Evolutionary conservation across 2,329 filamentous ascomycete species (phyloP).

Genomic region (Pseudogymnoascus sp.): DNA sequence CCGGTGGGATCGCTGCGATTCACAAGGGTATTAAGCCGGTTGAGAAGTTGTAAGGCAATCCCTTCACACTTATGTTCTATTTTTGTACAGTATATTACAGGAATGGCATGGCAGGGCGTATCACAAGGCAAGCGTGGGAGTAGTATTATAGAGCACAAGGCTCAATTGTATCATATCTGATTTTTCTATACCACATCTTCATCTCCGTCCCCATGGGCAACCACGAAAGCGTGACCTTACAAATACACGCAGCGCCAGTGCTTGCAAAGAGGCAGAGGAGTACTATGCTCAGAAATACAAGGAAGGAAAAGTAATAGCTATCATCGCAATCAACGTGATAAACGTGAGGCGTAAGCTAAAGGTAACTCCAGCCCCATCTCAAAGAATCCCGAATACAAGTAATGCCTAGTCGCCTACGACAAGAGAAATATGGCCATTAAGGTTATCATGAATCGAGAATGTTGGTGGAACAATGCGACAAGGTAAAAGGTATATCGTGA

Average conservation of each 20-base stretch:
- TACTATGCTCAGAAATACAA: slow-evolving; percentile 26
- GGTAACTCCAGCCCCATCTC: slow-evolving; percentile 29
- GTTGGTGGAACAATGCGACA: slow-evolving; percentile 22
- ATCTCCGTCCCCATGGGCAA: slow-evolving; percentile 14
- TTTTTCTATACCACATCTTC: slow-evolving; percentile 27
- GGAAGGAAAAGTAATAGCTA: slow-evolving; percentile 26
- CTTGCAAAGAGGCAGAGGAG: slow-evolving; percentile 25
- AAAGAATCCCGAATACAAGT: slow-evolving; percentile 25
- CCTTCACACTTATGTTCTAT: slow-evolving; percentile 4
- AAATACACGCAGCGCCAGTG: slow-evolving; percentile 33
- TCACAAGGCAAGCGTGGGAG: slow-evolving; percentile 5
- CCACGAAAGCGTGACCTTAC: slow-evolving; percentile 22
- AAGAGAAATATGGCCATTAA: slow-evolving; percentile 25
- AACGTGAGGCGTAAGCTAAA: slow-evolving; percentile 30
- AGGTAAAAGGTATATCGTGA: slow-evolving; percentile 24
- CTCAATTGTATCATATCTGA: slow-evolving; percentile 21
- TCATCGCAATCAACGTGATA: slow-evolving; percentile 25
- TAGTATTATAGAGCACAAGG: slow-evolving; percentile 20
- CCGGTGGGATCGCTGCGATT: slow-evolving; percentile 86
- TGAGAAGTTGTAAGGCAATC: slow-evolving; percentile 17
- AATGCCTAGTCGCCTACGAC: slow-evolving; percentile 27
- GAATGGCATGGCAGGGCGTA: slow-evolving; percentile 13
- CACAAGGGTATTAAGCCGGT: slow-evolving; percentile 89
- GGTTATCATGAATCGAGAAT: slow-evolving; percentile 28
- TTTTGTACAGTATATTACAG: slow-evolving; percentile 13